Evolutionary conservation across 2,329 filamentous ascomycete genomes (phyloP).

Genomic region (Zymoseptoria pseudotritici): DNA sequence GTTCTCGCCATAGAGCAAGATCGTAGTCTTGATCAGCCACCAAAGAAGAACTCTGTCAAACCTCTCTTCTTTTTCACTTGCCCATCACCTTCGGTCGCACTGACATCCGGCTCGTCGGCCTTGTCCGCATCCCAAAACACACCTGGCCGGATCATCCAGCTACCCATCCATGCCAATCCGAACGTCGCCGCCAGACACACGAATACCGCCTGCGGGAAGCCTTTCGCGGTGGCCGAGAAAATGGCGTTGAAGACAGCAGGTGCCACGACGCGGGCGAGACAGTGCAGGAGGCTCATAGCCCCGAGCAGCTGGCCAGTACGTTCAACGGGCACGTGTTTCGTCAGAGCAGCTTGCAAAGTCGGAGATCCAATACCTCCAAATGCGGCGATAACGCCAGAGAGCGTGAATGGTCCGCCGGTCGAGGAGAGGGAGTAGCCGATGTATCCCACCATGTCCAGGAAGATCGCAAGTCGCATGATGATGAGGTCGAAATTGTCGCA

Average conservation of each 20-base stretch:
- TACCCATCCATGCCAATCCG: slow-evolving; percentile 55
- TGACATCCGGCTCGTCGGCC: slow-evolving; percentile 6
- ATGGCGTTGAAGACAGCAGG: slow-evolving; percentile 80
- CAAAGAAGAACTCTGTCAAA: background rate
- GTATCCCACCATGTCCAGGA: slow-evolving; percentile 66
- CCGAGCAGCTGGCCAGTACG: slow-evolving; percentile 81
- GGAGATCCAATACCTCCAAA: slow-evolving; percentile 80
- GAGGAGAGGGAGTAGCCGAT: slow-evolving; percentile 64
- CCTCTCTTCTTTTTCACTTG: background rate
- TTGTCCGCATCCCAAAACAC: slow-evolving; percentile 23
- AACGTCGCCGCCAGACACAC: slow-evolving; percentile 64
- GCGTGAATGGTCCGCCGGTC: slow-evolving; percentile 56
- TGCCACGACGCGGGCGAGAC: slow-evolving; percentile 67
- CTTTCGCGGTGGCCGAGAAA: slow-evolving; percentile 72
- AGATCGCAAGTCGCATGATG: slow-evolving; percentile 66
- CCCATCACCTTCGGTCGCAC: background rate
- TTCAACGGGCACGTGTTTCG: slow-evolving; percentile 82
- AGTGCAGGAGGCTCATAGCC: slow-evolving; percentile 77
- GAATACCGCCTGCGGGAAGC: slow-evolving; percentile 76
- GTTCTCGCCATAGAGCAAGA: background rate
- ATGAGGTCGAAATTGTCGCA: slow-evolving; percentile 71
- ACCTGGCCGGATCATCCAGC: slow-evolving; percentile 65
- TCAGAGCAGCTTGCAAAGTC: slow-evolving; percentile 74
- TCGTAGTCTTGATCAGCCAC: background rate
- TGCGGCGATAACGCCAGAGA: slow-evolving; percentile 64